Base-by-base conservation (phyloP, 371 early-diverging fungal species). In the Cokeromyces recurvatus region DNA sequence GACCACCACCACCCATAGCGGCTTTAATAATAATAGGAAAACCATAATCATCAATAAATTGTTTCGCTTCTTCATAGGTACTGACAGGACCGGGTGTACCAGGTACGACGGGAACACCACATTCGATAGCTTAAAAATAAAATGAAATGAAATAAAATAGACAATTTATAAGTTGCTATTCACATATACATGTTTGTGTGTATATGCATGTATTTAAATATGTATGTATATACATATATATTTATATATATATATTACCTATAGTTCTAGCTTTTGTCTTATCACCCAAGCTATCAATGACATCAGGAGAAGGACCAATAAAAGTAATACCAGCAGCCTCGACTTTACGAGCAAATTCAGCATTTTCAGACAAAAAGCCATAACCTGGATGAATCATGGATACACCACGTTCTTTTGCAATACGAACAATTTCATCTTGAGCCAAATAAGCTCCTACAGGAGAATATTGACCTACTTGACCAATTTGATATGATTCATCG, bases 21-120 rank as follows among this genome's bases (percentile, higher is more conserved):
- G 95, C 94, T 71, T 99, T 99, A 73, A 97, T 89, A 48, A 99
- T 95, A 49, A 98, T 80, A 0, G 98, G 98, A 66, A 90, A 88
- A 0, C 94, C 94, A 60, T 93, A 66, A 57, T 86, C 77, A 46
- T 74, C 57, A 55, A 89, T 85, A 56, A 96, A 95, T 0, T 66
- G 71, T 38, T 77, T 66, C 4, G 85, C 90, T 14, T 94, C 86
- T 0, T 40, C 61, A 36, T 74, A 60, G 8, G 77, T 75, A 29
- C 71, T 68, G 31, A 95, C 81, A 15, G 95, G 90, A 7, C 94
- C 95, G 42, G 90, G 87, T 20, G 88, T 86, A 52, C 92, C 91
- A 32, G 90, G 90, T 16, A 90, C 89, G n/a, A 89, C 81, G n/a
- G 90, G 88, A 6, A 92, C 89, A 27, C 78, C 74, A 53, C 87